Evolutionary conservation across 2,329 filamentous ascomycete species (phyloP), one percentile per base, ranked within the genome.

Genomic region (Fusarium vanettenii): DNA sequence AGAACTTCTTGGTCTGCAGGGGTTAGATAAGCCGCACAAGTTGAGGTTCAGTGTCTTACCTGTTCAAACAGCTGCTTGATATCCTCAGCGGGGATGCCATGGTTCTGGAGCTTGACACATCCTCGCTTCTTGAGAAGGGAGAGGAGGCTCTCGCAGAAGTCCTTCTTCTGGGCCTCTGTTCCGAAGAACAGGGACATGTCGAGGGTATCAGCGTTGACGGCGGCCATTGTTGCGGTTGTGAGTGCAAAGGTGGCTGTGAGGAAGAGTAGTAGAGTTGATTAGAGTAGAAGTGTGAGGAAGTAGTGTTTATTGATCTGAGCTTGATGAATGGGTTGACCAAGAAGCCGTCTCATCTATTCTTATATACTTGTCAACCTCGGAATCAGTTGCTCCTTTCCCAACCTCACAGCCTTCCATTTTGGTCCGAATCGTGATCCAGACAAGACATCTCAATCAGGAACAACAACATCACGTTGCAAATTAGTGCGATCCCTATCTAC

Each of bases 161-260:
- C 52, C n/a, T 69, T 55, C 67, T 80, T 79, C 33, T 80, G 66
- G 2, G 73, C 68, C 0, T 65, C 52, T n/a, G 72, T 78, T 68
- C 78, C 77, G 57, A 79, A 80, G 69, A 80, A 80, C 68, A 80
- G 20, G 35, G 78, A 80, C 78, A 80, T 80, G 55, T 80, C 77
- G 37, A 80, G 75, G 27, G 75, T 78, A 9, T 73, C 75, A 31
- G 45, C 64, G 18, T 72, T 76, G 56, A 74, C 16, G 1, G 70
- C 61, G 11, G 73, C 70, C 73, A 75, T 75, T 35, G 3, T 75
- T 43, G 13, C 14, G 10, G 22, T 16, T n/a, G 8, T 52, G 27
- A 18, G 6, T n/a, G 22, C 5, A 22, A 35, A 5, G 5, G 18
- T 35, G n/a, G 7, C 6, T 50, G 3, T 18, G 29, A 18, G 4